These are phyloP conservation scores for Pseudonitzschia pungens DNA, from an alignment of 108 stramenopile species.

Conservation along the genomic window DNA sequence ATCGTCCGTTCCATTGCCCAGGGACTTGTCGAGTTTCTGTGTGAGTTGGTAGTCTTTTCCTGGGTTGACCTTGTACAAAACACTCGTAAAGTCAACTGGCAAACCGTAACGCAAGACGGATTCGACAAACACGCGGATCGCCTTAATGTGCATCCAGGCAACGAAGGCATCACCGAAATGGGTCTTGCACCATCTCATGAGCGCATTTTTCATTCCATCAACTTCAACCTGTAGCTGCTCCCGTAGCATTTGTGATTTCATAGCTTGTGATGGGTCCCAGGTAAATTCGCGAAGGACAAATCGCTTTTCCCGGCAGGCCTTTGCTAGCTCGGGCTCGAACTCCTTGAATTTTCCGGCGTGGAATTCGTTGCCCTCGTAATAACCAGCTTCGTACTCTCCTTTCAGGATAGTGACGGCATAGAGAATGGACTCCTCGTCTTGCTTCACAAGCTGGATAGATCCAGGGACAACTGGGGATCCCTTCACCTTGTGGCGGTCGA, in stretches of 20 bases:
- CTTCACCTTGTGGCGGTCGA: constrained; percentile 76
- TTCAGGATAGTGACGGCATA: constrained; percentile 92
- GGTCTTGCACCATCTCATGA: constrained; percentile 96
- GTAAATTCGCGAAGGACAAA: constrained; percentile 87
- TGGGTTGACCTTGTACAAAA: constrained; percentile 78
- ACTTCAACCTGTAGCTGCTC: constrained; percentile 88
- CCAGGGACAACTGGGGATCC: constrained; percentile 95
- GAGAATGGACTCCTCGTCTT: constrained; percentile 80
- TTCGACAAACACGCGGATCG: constrained; percentile 96
- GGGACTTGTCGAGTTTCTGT: constrained; percentile 70
- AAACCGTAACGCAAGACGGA: constrained; percentile 95
- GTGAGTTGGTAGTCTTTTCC: constrained; percentile 74
- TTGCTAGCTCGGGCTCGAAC: constrained; percentile 83
- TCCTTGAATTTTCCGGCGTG: constrained; percentile 82
- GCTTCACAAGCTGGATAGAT: constrained; percentile 67
- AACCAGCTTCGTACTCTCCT: constrained; percentile 90
- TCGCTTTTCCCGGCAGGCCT: constrained; percentile 87
- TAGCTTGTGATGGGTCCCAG: constrained; percentile 80
- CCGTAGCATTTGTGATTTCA: constrained; percentile 70
- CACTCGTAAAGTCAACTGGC: constrained; percentile 93
- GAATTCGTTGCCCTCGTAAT: constrained; percentile 89
- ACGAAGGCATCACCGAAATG: constrained; percentile 97
- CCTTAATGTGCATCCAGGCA: constrained; percentile 98
- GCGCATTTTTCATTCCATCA: constrained; percentile 82
- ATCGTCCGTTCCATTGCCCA: constrained; percentile 59